Evolutionary conservation across 495 filamentous ascomycete genomes (phyloP).

Genomic region (Saxispiralis lemnorum): DNA sequence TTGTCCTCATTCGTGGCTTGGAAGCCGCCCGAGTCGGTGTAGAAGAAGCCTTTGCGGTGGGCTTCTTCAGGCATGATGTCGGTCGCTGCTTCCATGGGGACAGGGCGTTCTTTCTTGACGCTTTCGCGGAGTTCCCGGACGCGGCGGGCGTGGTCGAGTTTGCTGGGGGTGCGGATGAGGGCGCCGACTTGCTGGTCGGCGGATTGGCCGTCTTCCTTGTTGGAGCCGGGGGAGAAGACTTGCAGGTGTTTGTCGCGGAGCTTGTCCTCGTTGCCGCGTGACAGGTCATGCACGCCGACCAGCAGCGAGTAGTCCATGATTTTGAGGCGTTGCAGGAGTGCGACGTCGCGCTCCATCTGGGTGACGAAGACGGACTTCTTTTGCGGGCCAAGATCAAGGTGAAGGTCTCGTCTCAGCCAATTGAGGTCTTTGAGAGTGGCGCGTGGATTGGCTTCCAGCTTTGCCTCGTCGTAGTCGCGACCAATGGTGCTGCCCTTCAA

Average conservation of each 20-base stretch:
- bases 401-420: constrained; percentile 72
- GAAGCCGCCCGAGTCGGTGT: constrained; percentile 85
- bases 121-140: constrained; percentile 80
- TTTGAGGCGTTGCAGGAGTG: constrained; percentile 63
- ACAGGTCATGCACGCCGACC: constrained; percentile 81
- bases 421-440: constrained; percentile 95
- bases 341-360: constrained; percentile 75
- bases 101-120: constrained; percentile 78
- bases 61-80: constrained; percentile 79
- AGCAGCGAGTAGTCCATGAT: constrained; percentile 99
- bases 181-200: constrained; percentile 2
- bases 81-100: constrained; percentile 66
- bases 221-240: constrained; percentile 81
- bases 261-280: constrained; percentile 83
- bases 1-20: constrained; percentile 85
- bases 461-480: constrained; percentile 74
- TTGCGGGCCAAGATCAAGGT: constrained; percentile 69
- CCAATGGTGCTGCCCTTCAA: constrained; percentile 95
- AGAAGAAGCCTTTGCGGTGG: constrained; percentile 54
- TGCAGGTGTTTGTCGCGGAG: constrained; percentile 85
- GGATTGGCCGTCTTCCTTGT: constrained; percentile 16
- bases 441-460: constrained; percentile 62
- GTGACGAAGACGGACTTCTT: constrained; percentile 77
- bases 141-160: constrained; percentile 80
- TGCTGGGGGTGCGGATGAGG: constrained; percentile 81